Conservation (phyloP, 73 alveolate species). For the Symbiodinium pilosum region DNA sequence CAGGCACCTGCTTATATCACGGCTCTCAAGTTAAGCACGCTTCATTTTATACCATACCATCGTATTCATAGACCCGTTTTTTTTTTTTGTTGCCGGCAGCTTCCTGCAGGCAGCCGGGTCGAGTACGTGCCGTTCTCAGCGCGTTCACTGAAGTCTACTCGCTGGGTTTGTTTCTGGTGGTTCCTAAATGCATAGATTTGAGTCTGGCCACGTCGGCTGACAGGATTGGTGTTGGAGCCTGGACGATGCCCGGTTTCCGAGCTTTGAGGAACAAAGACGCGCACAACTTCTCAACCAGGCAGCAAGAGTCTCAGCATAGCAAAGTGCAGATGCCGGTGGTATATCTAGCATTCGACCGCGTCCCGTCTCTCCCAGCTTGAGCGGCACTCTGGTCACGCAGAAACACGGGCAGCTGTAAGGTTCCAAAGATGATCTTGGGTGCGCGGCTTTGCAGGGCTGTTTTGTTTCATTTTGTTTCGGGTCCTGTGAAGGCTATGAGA, state of each 20-base stretch:
- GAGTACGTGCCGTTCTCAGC: background rate
- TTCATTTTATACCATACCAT: background rate
- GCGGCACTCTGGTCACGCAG: no score
- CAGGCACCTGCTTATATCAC: no score
- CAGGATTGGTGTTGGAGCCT: conserved; percentile 73
- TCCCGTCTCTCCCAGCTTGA: no score
- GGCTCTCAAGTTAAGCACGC: background rate
- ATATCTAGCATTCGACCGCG: no score
- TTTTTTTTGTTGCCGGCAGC: background rate
- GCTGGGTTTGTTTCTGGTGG: no score
- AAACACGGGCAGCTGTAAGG: background rate
- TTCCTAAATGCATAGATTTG: no score
- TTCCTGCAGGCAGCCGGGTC: background rate
- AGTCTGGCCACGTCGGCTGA: no score
- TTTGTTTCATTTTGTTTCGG: background rate
- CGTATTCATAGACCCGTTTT: background rate
- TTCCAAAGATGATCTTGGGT: conserved; percentile 4
- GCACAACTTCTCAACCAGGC: conserved; percentile 42
- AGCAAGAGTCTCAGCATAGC: background rate
- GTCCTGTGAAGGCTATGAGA: background rate
- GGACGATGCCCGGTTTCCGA: conserved; percentile 58
- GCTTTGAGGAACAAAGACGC: conserved; percentile 47
- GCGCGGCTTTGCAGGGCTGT: background rate
- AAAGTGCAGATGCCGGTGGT: no score
- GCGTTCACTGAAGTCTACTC: no score